Evolutionary conservation across 352 stramenopile genomes (phyloP).

Genomic region (Pythium phragmiticola): DNA sequence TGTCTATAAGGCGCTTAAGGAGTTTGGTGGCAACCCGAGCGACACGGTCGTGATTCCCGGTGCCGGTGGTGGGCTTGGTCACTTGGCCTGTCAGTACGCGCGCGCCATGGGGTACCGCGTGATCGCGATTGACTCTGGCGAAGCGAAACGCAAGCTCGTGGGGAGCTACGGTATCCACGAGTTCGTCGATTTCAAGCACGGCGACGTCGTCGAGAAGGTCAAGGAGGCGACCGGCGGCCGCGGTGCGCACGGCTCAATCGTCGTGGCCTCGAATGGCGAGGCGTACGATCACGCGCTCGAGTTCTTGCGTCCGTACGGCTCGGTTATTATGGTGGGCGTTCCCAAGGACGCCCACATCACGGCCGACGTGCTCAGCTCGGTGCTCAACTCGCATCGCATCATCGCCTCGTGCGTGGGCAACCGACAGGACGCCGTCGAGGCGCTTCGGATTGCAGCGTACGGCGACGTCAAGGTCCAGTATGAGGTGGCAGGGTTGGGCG

Average conservation of each 20-base stretch:
- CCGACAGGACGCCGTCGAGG: constrained; percentile 55
- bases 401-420: constrained; percentile 56
- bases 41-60: constrained; percentile 56
- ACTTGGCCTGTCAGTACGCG: constrained; percentile 78
- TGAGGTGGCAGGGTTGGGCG: constrained; percentile 26
- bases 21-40: constrained; percentile 45
- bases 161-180: constrained; percentile 60
- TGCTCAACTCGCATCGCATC: constrained; percentile 45
- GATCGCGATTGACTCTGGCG: constrained; percentile 66
- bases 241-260: constrained; percentile 62
- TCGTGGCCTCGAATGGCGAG: constrained; percentile 64
- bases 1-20: constrained; percentile 78
- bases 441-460: constrained; percentile 44
- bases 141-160: constrained; percentile 63
- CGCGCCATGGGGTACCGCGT: constrained; percentile 66
- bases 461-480: constrained; percentile 45
- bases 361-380: constrained; percentile 33
- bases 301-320: constrained; percentile 67
- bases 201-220: constrained; percentile 45
- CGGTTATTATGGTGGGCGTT: constrained; percentile 67
- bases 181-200: constrained; percentile 73
- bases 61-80: constrained; percentile 66
- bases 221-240: constrained; percentile 41
- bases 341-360: constrained; percentile 51
- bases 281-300: constrained; percentile 54